A percentile compares a stretch with the other conserved stretches of the same genome.
These are phyloP conservation scores for Lentinula lateritia DNA, from an alignment of 768 basidiomycete species.

Conservation along the genomic window DNA sequence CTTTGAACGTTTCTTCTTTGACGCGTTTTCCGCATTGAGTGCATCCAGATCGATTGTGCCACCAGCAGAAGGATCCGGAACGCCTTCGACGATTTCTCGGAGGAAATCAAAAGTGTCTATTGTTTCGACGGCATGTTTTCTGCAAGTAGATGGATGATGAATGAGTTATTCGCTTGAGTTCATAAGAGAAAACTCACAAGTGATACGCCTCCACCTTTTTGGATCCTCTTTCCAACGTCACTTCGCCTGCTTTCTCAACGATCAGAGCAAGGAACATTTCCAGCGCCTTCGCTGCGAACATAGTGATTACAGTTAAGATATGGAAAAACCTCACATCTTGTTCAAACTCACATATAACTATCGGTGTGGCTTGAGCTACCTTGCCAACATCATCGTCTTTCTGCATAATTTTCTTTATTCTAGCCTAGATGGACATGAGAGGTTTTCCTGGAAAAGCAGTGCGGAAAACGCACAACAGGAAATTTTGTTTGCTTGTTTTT, in stretches of 20 bases:
- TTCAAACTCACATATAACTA: slow-evolving; percentile 82
- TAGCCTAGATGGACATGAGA: slow-evolving; percentile 50
- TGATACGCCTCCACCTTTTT: slow-evolving; percentile 93
- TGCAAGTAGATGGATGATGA: slow-evolving; percentile 21
- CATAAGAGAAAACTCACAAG: slow-evolving; percentile 48
- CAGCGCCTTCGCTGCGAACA: slow-evolving; percentile 75
- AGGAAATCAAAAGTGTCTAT: slow-evolving; percentile 91
- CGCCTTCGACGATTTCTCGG: slow-evolving; percentile 80
- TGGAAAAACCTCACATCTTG: background rate
- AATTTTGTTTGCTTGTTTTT: slow-evolving; percentile 91
- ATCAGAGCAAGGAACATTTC: slow-evolving; percentile 87
- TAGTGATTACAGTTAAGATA: background rate
- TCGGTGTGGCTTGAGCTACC: slow-evolving; percentile 92
- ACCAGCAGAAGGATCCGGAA: slow-evolving; percentile 84
- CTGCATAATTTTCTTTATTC: slow-evolving; percentile 99
- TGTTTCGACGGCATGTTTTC: slow-evolving; percentile 88
- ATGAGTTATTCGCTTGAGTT: background rate
- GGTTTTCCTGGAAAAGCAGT: background rate
- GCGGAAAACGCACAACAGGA: slow-evolving; percentile 62
- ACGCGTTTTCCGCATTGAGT: slow-evolving; percentile 42
- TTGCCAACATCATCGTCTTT: slow-evolving; percentile 99
- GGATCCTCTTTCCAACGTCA: slow-evolving; percentile 71
- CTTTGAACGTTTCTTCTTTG: slow-evolving; percentile 56
- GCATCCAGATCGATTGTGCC: slow-evolving; percentile 71
- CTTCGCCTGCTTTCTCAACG: slow-evolving; percentile 76